A percentile compares a stretch with the other conserved stretches of the same genome.
Evolutionary conservation across 2,329 filamentous ascomycete species (phyloP).

Genomic region (Colletotrichum eleusines): DNA sequence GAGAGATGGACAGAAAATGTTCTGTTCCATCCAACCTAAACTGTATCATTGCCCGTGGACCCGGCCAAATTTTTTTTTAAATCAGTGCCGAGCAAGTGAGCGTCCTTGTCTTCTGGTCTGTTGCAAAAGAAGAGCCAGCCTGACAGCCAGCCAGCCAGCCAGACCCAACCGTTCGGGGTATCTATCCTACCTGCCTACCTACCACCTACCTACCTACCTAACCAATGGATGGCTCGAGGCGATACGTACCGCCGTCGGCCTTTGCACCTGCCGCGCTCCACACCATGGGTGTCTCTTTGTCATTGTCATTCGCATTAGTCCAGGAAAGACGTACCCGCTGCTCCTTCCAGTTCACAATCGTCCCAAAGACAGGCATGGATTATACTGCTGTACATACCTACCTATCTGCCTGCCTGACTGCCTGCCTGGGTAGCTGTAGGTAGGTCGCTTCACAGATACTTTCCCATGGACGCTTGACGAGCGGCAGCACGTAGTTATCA

Average conservation of each 20-base stretch:
- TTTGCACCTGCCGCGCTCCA: conserved; percentile 33
- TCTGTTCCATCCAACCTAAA: conserved; percentile 15
- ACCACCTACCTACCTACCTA: no score
- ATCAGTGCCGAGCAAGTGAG: no score
- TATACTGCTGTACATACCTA: background rate
- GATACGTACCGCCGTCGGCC: conserved; percentile 31
- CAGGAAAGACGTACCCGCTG: conserved; percentile 31
- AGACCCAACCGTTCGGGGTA: conserved; percentile 29
- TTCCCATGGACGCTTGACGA: background rate
- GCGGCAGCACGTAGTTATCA: conserved; percentile 11
- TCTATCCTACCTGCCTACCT: no score
- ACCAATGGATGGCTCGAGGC: background rate
- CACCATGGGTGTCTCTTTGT: conserved; percentile 30
- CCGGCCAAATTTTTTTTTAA: no score
- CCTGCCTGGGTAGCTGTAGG: background rate
- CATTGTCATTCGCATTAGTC: conserved; percentile 40
- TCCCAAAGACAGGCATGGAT: background rate
- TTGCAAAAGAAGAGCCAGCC: background rate
- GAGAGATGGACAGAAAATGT: background rate
- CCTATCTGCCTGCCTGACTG: no score
- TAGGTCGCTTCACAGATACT: background rate
- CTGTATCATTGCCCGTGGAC: conserved; percentile 1
- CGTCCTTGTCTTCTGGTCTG: background rate
- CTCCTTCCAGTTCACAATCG: background rate
- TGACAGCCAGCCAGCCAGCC: background rate